Evolutionary conservation across 2,329 filamentous ascomycete genomes (phyloP), one percentile per base, ranked within the genome.

Genomic region (Aspergillus proliferans): DNA sequence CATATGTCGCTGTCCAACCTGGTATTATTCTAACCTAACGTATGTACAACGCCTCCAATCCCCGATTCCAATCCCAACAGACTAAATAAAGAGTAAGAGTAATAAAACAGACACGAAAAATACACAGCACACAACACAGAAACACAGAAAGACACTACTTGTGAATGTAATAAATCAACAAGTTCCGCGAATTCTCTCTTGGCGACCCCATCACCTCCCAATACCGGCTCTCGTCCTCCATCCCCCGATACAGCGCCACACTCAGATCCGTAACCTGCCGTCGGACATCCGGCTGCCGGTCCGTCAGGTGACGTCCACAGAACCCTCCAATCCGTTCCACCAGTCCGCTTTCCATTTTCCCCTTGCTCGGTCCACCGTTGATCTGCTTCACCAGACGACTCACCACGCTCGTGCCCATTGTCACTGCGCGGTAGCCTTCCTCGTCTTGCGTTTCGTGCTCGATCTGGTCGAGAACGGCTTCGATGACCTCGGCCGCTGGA

Each of bases 231-330:
- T 67, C 61, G 8, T 58, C 52, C 22, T 46, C 48, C 30, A 67
- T 52, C 48, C 66, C 61, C 3, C 58, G 59, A 46, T 60, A 54
- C 6, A 66, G 39, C 30, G 57, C 51, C 10, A 62, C 54, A 45
- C 62, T 67, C n/a, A 69, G 56, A 43, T 69, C 64, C 9, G 67
- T 68, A 6, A 66, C 65, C 30, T 67, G 63, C 39, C 69, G 65
- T 15, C 71, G 60, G 38, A 72, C 59, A 47, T 71, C 68, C 1
- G 68, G 63, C 33, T 69, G 63, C 1, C 58, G 55, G 48, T 67
- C 64, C 3, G 56, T 54, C 3, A 73, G 55, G 40, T 62, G 62
- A 34, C 57, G 54, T 47, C 60, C 61, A 4, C 64, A 64, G 24
- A 71, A 62, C 5, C 56, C 55, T 9, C 69, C 69, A 9, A 73